Base-by-base conservation (phyloP, 2,329 filamentous ascomycete genomes). In the Aschersonia sp. region DNA sequence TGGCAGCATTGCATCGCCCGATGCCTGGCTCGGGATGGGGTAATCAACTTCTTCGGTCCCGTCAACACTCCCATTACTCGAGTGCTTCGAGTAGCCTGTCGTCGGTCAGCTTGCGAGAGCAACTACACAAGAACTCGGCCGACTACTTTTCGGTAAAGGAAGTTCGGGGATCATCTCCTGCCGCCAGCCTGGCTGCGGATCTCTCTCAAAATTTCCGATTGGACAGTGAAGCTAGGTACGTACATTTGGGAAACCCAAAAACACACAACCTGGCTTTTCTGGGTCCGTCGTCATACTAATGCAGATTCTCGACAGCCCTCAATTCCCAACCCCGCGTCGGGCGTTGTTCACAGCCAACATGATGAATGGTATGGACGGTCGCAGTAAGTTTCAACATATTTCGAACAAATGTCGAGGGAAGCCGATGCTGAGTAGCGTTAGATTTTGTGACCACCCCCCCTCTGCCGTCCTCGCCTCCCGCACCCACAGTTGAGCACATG, bases 191-290 rank as follows among this genome's bases (percentile, higher is more conserved):
- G 56, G 90, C 89, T 41, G 89, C 88, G 52, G 92, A 98, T 67
- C 75, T 97, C 57, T 95, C 89, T 49, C 88, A 95, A 62, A 98
- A 97, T 71, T 94, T 97, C 63, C 85, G 90, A 62, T 85, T 97
- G 63, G 89, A 95, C 66, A 87, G 68, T 51, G 73, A 79, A 48
- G 64, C 84, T 60, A 95, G 89, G 90, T 95, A 72, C 56, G 76
- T 69, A 51, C 52, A 14, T 31, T 31, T 29, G 8, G 8, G 9
- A 9, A 39, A 8, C 35, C 4, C 8, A 2, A 8, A 39, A 39
- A 12, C 12, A 9, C 12, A 2, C 35, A 39, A 8, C 35, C 12
- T 39, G 35, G 12, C 12, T 39, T 9, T 4, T 9, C 35, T 12
- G 8, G 35, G 10, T 14, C 40, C 40, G 35, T 37, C 4, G 2